Conservation (phyloP, 2,329 filamentous ascomycete species). For the Fusarium pseudograminearum region DNA sequence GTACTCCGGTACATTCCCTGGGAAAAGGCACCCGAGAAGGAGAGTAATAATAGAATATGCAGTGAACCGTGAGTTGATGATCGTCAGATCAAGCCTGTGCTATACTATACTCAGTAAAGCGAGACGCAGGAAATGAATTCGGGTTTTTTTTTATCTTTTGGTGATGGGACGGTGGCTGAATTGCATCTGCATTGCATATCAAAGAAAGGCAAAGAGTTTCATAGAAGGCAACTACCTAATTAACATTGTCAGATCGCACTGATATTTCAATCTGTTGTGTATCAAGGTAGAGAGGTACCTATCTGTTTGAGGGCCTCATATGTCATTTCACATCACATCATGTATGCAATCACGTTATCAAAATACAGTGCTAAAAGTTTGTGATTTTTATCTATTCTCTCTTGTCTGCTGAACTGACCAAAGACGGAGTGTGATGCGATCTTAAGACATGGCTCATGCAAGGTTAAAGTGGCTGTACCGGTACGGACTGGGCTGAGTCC, state of each 20-base stretch:
- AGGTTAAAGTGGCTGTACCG: constrained; percentile 32
- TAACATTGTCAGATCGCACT: background rate
- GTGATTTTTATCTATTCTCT: background rate
- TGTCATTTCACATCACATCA: background rate
- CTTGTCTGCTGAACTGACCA: background rate
- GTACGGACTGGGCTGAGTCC: constrained; percentile 34
- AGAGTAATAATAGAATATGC: constrained; percentile 8
- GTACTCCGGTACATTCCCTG: background rate
- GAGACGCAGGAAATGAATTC: constrained; percentile 1
- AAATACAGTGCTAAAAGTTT: constrained; percentile 4
- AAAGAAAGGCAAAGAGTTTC: constrained; percentile 16
- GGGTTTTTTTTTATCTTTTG: background rate
- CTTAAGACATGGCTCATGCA: constrained; percentile 3
- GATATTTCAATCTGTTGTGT: background rate
- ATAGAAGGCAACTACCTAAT: background rate
- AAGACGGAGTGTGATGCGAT: constrained; percentile 19
- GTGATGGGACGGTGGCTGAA: constrained; percentile 23
- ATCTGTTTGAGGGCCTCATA: background rate
- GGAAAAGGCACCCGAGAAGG: background rate
- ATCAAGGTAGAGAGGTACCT: background rate
- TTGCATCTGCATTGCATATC: constrained; percentile 21
- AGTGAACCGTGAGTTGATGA: constrained; percentile 7
- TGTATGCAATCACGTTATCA: background rate
- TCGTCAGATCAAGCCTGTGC: background rate
- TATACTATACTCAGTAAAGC: background rate